A percentile compares a stretch with the other conserved stretches of the same genome.
Evolutionary conservation across 1,284 basidiomycete genomes (phyloP).

Genomic region (Ustilago hordei): DNA sequence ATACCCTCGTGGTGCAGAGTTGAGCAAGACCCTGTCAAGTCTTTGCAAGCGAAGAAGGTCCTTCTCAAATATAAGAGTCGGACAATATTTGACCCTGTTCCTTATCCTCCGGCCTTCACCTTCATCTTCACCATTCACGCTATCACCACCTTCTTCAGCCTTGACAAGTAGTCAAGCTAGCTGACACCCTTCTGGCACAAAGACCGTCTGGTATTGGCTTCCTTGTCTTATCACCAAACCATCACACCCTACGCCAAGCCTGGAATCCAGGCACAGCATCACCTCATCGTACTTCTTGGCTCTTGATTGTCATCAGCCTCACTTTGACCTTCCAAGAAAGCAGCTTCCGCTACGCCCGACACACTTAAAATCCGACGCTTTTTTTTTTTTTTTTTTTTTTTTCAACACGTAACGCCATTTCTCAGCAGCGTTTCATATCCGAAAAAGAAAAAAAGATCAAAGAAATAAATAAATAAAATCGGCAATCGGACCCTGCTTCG

Average conservation of each 20-base stretch:
- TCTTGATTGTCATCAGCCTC: not conserved
- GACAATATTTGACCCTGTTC: not conserved
- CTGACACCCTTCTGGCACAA: not conserved
- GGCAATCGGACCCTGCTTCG: constrained; percentile 8
- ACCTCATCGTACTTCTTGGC: not conserved
- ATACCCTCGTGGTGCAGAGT: constrained; percentile 2
- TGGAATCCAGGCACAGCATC: not conserved
- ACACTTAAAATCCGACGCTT: not conserved
- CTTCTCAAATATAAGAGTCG: not conserved
- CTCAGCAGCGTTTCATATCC: constrained; percentile 2
- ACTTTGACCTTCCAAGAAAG: constrained; percentile 5
- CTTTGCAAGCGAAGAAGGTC: not conserved
- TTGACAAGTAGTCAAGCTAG: not conserved
- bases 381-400: too few relatives aligned
- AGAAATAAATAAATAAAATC: too few relatives aligned
- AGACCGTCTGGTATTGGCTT: not conserved
- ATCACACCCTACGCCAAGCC: not conserved
- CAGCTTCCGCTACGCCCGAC: not conserved
- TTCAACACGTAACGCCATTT: constrained; percentile 8
- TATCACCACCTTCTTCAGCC: not conserved
- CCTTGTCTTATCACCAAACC: not conserved
- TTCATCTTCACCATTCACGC: not conserved
- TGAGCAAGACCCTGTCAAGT: not conserved
- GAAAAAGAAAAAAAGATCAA: too few relatives aligned
- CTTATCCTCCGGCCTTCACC: not conserved